Evolutionary conservation across 1,284 basidiomycete species (phyloP).

Genomic region (Pseudozyma pruni): DNA sequence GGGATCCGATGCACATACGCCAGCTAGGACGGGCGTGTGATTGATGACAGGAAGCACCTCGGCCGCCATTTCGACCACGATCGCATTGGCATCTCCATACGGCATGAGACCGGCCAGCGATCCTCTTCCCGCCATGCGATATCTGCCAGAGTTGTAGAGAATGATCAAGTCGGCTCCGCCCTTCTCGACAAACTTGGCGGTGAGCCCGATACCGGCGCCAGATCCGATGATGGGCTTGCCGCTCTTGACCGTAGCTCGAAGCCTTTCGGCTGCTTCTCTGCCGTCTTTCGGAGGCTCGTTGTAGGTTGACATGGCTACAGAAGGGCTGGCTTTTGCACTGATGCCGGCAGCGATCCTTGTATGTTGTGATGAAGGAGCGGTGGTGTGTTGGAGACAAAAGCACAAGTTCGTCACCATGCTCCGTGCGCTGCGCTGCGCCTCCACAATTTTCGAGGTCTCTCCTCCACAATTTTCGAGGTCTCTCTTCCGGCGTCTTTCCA

Average conservation of each 20-base stretch:
- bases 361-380: too few relatives aligned
- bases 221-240: constrained; percentile 46
- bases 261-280: constrained; percentile 32
- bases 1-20: constrained; percentile 43
- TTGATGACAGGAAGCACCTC: constrained; percentile 40
- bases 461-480: constrained; percentile 9
- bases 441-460: constrained; percentile 4
- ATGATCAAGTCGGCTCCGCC: constrained; percentile 48
- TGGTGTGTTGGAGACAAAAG: not conserved
- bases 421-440: constrained; percentile 17
- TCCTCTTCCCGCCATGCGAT: constrained; percentile 45
- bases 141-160: constrained; percentile 46
- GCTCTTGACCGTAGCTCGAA: constrained; percentile 20
- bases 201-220: constrained; percentile 46
- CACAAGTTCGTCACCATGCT: not conserved
- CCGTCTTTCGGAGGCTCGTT: constrained; percentile 29
- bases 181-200: constrained; percentile 46
- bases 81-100: constrained; percentile 48
- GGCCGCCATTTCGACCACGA: constrained; percentile 43
- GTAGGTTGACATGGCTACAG: constrained; percentile 30
- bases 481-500: constrained; percentile 4
- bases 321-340: too few relatives aligned
- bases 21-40: constrained; percentile 46
- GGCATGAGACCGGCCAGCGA: constrained; percentile 46
- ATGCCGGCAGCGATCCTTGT: too few relatives aligned